Evolutionary conservation across 805 yeast species (phyloP).

Genomic region (Zygotorulaspora chibaensis): DNA sequence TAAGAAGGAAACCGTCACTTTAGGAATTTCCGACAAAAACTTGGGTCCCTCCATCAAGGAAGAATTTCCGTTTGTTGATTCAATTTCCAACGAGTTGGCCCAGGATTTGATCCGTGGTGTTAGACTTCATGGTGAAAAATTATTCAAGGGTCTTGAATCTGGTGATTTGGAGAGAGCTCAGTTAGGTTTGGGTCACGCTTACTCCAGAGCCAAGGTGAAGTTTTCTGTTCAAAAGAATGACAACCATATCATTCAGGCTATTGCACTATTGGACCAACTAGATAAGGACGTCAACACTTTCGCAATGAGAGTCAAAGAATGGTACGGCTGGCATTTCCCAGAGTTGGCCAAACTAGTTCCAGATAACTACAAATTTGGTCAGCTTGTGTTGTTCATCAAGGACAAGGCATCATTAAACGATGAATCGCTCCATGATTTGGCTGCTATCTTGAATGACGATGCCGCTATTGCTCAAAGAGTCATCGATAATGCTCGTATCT

Average conservation of each 20-base stretch:
- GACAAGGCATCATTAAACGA: constrained; percentile 82
- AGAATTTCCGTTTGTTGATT: constrained; percentile 79
- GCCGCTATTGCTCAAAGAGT: constrained; percentile 88
- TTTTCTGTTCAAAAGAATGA: constrained; percentile 98
- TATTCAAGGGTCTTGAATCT: constrained; percentile 84
- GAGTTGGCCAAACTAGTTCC: constrained; percentile 88
- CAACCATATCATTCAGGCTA: constrained; percentile 98
- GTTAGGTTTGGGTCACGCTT: constrained; percentile 98
- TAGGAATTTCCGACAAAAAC: constrained; percentile 92
- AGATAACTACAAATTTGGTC: constrained; percentile 84
- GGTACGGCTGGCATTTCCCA: constrained; percentile 99
- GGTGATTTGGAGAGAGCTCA: constrained; percentile 98
- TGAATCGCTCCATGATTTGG: constrained; percentile 82
- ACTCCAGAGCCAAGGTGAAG: constrained; percentile 98
- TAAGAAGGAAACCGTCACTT: constrained; percentile 57
- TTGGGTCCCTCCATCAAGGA: constrained; percentile 97
- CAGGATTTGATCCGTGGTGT: constrained; percentile 95
- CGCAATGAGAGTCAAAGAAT: constrained; percentile 95
- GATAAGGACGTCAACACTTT: constrained; percentile 98
- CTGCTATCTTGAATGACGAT: constrained; percentile 81
- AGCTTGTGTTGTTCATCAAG: constrained; percentile 72
- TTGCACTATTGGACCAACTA: constrained; percentile 93
- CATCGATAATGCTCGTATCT: constrained; percentile 90
- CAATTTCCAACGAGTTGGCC: constrained; percentile 84
- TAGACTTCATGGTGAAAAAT: constrained; percentile 82